Evolutionary conservation across 257 asterid genomes (phyloP), one percentile per base, ranked within the genome.

Genomic region (Leptodermis oblonga): DNA sequence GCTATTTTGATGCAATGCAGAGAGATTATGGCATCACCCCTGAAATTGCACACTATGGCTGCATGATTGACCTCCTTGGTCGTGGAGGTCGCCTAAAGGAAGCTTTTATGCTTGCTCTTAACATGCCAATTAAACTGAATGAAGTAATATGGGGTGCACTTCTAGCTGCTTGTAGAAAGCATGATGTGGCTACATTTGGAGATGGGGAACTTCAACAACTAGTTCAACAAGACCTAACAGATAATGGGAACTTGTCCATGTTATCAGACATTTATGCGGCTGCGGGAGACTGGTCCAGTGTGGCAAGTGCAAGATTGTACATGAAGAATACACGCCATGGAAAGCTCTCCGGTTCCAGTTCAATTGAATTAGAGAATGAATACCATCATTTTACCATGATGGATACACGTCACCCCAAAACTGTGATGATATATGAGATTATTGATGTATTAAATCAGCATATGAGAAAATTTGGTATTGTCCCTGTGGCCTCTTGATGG

Each of bases 81-180:
- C 96, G 97, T 64, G 88, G 84, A 58, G 97, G 98, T 41, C 77
- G 73, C 30, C 82, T 92, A n/a, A 63, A 39, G 17, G 97, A 87
- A 78, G 95, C 98, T 54, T 80, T 87, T 41, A 80, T 73, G 72
- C 80, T 92, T 54, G 74, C 84, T 28, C 80, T 73, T 9, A 69
- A 74, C 77, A 92, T 89, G 98, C 97, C 97, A 4, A 74, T 86
- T 42, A 88, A 92, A 67, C 92, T 97, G 23, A 92, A 90, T 67
- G 78, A 81, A 30, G 87, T 79, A 67, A 84, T 90, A 54, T 90
- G 91, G 92, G 80, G 88, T 59, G 90, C 97, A 20, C 86, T 92
- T 70, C 65, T 90, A 68, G 95, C 82, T 42, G 97, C 97, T 67
- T 92, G 92, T 69, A 71, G 87, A 52, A 88, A 81, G 84, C 92